Base-by-base conservation (phyloP, 371 early-diverging fungal species). In the Vairimorpha ceranae region DNA sequence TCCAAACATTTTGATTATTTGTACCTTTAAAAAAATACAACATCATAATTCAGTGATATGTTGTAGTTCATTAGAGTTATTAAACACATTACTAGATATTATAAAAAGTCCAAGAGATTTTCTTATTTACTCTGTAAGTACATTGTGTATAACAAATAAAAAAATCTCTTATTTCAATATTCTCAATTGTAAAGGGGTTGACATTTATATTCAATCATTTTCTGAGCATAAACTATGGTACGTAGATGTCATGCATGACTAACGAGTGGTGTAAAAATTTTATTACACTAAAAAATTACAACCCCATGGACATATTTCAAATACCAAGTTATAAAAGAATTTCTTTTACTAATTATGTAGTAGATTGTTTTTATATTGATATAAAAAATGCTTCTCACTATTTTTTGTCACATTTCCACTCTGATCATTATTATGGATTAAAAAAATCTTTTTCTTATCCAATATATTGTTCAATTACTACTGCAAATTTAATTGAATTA, bases 391-490 rank as follows among this genome's bases (percentile, higher is more conserved):
- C 30, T 17, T 38, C 66, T 2, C 73, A 72, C 27, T 54, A 58
- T 35, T 74, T 74, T 48, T 45, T 74, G 23, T 41, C 74, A 25
- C 74, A 74, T 67, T 74, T 67, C 36, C 74, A 74, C 67, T 2
- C 74, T 36, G 74, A 74, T 67, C 74, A 74, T 60, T 74, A 74
- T 27, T 23, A 30, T 30, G 60, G 67, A 14, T 14, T 74, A 33
- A 67, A 17, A 6, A 67, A 41, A 48, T 58, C 58, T 30, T 74
- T 74, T 43, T 8, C 2, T 36, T 6, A 19, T 15, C 1, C 15
- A 8, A 58, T 74, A 43, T 74, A 60, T 61, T 67, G 59, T 56
- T 74, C 74, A 7, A 8, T n/a, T 32, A 74, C 74, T 0, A 74
- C 74, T 25, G 56, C 60, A 1, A 74, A 74, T 64, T 48, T 74